Evolutionary conservation across 2,329 filamentous ascomycete genomes (phyloP).

Genomic region (Thielaviopsis musarum): DNA sequence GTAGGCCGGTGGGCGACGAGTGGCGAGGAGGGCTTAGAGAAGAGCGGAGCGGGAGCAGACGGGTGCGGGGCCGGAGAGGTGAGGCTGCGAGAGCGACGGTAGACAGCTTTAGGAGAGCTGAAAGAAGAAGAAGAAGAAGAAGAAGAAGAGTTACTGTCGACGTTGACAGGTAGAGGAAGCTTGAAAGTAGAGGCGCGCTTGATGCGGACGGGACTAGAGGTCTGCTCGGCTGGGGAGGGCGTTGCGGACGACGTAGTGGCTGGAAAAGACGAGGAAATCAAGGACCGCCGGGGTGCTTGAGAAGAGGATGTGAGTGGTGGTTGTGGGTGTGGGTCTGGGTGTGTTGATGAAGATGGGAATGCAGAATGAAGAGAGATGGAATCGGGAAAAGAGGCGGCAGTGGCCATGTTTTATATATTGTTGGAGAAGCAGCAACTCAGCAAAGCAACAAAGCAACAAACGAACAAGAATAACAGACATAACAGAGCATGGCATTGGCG

Average conservation of each 20-base stretch:
- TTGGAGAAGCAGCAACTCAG: background rate
- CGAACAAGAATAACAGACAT: no score
- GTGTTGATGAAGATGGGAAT: background rate
- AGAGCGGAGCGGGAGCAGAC: background rate
- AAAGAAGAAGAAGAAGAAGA: conserved; percentile 8
- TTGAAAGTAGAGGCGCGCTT: conserved; percentile 13
- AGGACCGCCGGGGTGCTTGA: conserved; percentile 5
- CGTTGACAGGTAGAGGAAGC: conserved; percentile 13
- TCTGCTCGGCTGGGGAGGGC: conserved; percentile 1
- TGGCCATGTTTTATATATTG: conserved; percentile 6
- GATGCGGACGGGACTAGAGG: conserved; percentile 8
- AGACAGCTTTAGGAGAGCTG: background rate
- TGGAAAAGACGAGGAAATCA: background rate
- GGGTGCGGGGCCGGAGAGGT: background rate
- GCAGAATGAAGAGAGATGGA: background rate
- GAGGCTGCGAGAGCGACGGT: conserved; percentile 8
- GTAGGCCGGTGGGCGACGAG: background rate
- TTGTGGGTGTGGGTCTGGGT: background rate
- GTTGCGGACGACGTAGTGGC: conserved; percentile 9
- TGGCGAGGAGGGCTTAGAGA: background rate
- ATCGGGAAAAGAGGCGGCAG: background rate
- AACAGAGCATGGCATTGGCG: no score
- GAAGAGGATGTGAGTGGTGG: background rate
- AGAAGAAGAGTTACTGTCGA: conserved; percentile 9
- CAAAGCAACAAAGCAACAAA: no score